phyloP scores from a whole-genome alignment of 306 rosid genomes.

The Glycine soja region DNA sequence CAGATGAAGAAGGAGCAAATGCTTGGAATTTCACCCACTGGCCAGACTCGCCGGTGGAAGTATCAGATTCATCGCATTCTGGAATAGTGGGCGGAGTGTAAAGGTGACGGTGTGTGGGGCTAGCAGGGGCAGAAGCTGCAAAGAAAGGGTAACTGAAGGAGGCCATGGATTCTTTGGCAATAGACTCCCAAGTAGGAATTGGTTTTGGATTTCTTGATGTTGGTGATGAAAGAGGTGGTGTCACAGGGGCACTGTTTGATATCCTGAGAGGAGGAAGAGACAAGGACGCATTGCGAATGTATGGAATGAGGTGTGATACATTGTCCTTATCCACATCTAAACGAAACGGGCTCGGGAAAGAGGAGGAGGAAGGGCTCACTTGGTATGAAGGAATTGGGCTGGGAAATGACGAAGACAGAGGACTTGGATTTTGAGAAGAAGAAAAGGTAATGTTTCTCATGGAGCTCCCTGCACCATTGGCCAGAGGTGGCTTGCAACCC shows the following conservation, averaged over 20 bases:
- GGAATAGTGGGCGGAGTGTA: constrained; percentile 77
- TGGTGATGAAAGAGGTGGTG: constrained; percentile 84
- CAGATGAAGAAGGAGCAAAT: constrained; percentile 57
- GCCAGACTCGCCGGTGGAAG: constrained; percentile 73
- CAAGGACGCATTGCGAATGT: constrained; percentile 64
- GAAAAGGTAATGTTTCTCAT: constrained; percentile 64
- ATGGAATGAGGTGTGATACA: constrained; percentile 62
- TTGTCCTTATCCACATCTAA: constrained; percentile 60
- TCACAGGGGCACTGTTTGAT: constrained; percentile 84
- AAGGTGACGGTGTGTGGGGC: constrained; percentile 78
- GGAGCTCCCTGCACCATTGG: constrained; percentile 63
- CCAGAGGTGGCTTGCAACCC: constrained; percentile 72
- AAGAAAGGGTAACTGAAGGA: constrained; percentile 75
- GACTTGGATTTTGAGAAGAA: constrained; percentile 75
- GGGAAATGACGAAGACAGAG: constrained; percentile 70
- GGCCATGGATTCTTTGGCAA: constrained; percentile 74
- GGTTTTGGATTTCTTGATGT: constrained; percentile 71
- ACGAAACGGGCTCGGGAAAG: constrained; percentile 80
- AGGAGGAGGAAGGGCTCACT: constrained; percentile 82
- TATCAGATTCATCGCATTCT: constrained; percentile 82
- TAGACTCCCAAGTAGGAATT: constrained; percentile 79
- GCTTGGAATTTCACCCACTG: constrained; percentile 75
- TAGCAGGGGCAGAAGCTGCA: constrained; percentile 85
- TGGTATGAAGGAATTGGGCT: constrained; percentile 89
- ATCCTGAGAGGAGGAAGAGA: constrained; percentile 78